These are phyloP conservation scores for Boletus rubroflammeus DNA, from an alignment of 768 basidiomycete species.

Conservation along the genomic window DNA sequence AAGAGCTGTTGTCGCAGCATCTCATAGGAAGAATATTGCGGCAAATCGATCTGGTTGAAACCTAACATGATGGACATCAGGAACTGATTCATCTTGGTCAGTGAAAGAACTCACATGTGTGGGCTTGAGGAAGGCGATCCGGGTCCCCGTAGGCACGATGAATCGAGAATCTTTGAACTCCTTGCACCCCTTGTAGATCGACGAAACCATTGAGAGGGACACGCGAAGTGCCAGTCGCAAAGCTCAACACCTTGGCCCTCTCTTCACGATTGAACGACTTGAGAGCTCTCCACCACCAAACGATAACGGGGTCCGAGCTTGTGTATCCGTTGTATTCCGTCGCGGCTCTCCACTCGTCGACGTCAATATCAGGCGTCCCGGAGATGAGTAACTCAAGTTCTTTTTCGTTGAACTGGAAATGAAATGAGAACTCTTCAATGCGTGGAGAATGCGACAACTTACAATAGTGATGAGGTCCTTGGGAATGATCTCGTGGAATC, in stretches of 20 bases:
- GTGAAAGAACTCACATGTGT: constrained; percentile 63
- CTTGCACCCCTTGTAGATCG: constrained; percentile 93
- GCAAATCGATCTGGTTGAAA: constrained; percentile 94
- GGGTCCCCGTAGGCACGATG: constrained; percentile 89
- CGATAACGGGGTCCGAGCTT: constrained; percentile 89
- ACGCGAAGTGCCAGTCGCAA: constrained; percentile 89
- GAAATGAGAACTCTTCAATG: constrained; percentile 2
- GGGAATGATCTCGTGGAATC: constrained; percentile 98
- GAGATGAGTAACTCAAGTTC: constrained; percentile 93
- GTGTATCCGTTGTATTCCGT: constrained; percentile 89
- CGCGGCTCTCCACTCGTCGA: constrained; percentile 94
- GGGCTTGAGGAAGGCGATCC: constrained; percentile 83
- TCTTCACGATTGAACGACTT: constrained; percentile 98
- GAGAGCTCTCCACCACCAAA: constrained; percentile 99
- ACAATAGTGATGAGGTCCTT: constrained; percentile 93
- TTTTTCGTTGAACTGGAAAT: constrained; percentile 81
- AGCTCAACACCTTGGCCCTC: constrained; percentile 93
- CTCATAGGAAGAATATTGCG: constrained; percentile 94
- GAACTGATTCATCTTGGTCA: neutral
- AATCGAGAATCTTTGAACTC: constrained; percentile 92
- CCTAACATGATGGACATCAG: constrained; percentile 42
- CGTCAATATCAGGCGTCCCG: constrained; percentile 97
- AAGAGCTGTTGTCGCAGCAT: constrained; percentile 89
- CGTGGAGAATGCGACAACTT: constrained; percentile 29
- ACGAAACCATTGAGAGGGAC: constrained; percentile 94